A percentile compares a stretch with the other conserved stretches of the same genome.
Evolutionary conservation across 1,284 basidiomycete genomes (phyloP).

Genomic region (Cutaneotrichosporon spelunceum): DNA sequence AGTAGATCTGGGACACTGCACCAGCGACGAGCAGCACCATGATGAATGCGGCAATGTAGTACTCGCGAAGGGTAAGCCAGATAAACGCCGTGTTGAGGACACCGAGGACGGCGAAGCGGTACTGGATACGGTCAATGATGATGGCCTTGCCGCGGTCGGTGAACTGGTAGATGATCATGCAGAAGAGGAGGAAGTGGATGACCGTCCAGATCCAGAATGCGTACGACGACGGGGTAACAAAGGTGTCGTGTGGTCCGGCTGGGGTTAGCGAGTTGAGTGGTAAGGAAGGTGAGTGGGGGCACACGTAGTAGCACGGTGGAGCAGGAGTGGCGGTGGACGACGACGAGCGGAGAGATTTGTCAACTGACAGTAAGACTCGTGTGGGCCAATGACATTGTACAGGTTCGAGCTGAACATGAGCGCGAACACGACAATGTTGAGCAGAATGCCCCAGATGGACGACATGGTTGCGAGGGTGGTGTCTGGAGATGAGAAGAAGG

Average conservation of each 20-base stretch:
- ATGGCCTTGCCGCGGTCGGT: slow-evolving; percentile 63
- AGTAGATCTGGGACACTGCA: slow-evolving; percentile 72
- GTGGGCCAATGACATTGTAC: slow-evolving; percentile 72
- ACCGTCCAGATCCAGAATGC: slow-evolving; percentile 56
- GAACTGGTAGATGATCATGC: slow-evolving; percentile 87
- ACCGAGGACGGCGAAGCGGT: slow-evolving; percentile 82
- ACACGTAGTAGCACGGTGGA: no score
- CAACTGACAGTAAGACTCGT: slow-evolving; percentile 55
- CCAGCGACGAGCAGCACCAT: slow-evolving; percentile 67
- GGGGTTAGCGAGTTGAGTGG: slow-evolving; percentile 50
- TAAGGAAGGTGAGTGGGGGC: no score
- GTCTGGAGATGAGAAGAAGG: slow-evolving; percentile 10
- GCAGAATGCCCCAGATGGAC: slow-evolving; percentile 64
- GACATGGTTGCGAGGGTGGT: slow-evolving; percentile 28
- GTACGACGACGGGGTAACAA: slow-evolving; percentile 22
- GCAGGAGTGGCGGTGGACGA: background rate
- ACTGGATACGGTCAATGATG: slow-evolving; percentile 79
- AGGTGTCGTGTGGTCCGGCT: slow-evolving; percentile 50
- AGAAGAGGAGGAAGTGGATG: slow-evolving; percentile 77
- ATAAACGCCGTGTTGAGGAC: slow-evolving; percentile 82
- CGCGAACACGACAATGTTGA: slow-evolving; percentile 60
- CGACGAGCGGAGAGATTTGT: background rate
- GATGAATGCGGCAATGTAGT: slow-evolving; percentile 76
- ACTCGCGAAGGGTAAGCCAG: slow-evolving; percentile 64
- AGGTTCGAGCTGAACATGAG: slow-evolving; percentile 20